Evolutionary conservation across 2,329 filamentous ascomycete species (phyloP).

Genomic region (Podosphaera aphanis): DNA sequence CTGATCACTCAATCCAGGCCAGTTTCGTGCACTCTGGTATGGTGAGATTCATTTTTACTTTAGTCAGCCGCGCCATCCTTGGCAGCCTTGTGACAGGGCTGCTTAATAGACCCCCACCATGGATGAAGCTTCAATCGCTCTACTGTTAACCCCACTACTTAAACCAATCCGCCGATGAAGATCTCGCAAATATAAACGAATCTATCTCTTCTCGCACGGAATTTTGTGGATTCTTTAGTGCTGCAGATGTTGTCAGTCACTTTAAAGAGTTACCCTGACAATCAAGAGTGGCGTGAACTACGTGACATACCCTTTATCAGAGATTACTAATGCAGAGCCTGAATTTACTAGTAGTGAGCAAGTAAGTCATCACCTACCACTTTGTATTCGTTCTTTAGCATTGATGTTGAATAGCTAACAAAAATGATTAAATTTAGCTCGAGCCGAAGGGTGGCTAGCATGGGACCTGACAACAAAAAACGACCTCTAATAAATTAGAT

Average conservation of each 20-base stretch:
- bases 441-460: slow-evolving; percentile 1
- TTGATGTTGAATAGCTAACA: not conserved
- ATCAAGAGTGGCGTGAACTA: not conserved
- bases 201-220: too few relatives aligned
- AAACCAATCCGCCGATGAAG: too few relatives aligned
- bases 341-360: not conserved
- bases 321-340: not conserved
- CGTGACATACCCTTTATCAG: not conserved
- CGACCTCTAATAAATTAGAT: slow-evolving; percentile 34
- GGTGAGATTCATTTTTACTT: not conserved
- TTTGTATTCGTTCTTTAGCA: not conserved
- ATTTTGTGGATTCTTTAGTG: too few relatives aligned
- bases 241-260: too few relatives aligned
- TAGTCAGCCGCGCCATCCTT: too few relatives aligned
- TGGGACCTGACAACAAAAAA: slow-evolving; percentile 31
- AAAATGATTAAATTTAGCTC: not conserved
- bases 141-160: too few relatives aligned
- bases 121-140: too few relatives aligned
- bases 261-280: too few relatives aligned
- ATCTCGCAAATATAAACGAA: too few relatives aligned
- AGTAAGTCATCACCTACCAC: not conserved
- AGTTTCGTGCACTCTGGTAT: not conserved
- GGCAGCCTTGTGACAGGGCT: too few relatives aligned
- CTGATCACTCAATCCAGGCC: not conserved
- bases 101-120: too few relatives aligned